Evolutionary conservation across 139 green algal species (phyloP).

Genomic region (Chlamydomonas incerta): DNA sequence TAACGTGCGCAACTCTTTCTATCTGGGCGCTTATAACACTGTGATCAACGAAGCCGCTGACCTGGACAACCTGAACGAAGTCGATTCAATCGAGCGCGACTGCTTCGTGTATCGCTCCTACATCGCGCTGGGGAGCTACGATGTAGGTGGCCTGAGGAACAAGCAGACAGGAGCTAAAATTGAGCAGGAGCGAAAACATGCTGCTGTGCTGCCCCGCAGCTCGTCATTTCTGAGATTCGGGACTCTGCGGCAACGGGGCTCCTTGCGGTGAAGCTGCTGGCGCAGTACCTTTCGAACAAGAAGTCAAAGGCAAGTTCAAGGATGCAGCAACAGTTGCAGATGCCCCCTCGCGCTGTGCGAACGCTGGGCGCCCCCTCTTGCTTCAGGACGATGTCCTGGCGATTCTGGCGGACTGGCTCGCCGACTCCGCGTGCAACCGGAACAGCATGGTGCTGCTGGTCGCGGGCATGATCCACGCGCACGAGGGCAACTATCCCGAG

Average conservation of each 20-base stretch:
- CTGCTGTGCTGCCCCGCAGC: constrained; percentile 64
- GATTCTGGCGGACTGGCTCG: constrained; percentile 80
- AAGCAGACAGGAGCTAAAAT: no score
- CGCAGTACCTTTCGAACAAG: constrained; percentile 76
- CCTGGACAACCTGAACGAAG: constrained; percentile 80
- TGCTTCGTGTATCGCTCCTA: constrained; percentile 94
- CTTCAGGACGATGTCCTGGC: constrained; percentile 72
- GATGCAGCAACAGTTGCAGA: background rate
- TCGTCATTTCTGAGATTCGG: constrained; percentile 92
- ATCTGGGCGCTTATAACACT: constrained; percentile 92
- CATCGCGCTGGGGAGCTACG: constrained; percentile 93
- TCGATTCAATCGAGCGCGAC: constrained; percentile 86
- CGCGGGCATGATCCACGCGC: constrained; percentile 80
- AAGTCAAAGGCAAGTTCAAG: constrained; percentile 61
- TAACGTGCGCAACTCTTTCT: constrained; percentile 91
- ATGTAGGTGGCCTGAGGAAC: constrained; percentile 69
- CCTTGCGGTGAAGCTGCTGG: constrained; percentile 92
- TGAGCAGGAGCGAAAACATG: background rate
- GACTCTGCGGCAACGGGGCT: constrained; percentile 79
- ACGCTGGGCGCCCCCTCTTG: no score
- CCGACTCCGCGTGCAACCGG: constrained; percentile 76
- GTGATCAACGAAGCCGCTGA: constrained; percentile 91
- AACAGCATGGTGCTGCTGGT: constrained; percentile 89
- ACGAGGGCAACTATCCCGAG: constrained; percentile 93
- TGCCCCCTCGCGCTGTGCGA: background rate